These are phyloP conservation scores for Adansonia grandidieri DNA, from an alignment of 441 rosid genomes.

Conservation along the genomic window DNA sequence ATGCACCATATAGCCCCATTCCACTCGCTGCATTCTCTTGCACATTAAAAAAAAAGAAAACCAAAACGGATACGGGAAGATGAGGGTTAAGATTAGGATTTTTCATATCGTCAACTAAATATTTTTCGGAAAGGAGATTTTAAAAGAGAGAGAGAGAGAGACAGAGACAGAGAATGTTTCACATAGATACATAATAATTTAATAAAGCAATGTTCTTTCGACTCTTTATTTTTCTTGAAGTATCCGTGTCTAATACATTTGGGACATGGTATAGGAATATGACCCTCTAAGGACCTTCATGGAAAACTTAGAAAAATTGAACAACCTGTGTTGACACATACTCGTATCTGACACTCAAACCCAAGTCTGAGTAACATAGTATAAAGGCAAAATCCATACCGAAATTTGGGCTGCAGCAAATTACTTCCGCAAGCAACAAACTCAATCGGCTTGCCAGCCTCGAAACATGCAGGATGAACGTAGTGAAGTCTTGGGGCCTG, in stretches of 20 bases:
- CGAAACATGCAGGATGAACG: conserved; percentile 87
- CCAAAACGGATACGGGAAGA: not conserved
- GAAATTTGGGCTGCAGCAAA: conserved; percentile 72
- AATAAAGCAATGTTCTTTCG: no score
- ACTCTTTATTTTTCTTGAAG: no score
- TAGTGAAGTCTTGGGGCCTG: conserved; percentile 78
- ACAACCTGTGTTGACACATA: no score
- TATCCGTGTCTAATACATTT: no score
- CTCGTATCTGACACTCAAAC: no score
- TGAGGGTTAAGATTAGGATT: not conserved
- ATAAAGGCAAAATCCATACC: conserved; percentile 47
- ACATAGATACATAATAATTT: not conserved
- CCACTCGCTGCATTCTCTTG: not conserved
- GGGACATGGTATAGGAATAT: no score
- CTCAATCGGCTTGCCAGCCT: conserved; percentile 93
- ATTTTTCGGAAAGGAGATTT: not conserved
- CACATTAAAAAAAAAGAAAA: no score
- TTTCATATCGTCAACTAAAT: not conserved
- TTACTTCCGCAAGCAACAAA: conserved; percentile 88
- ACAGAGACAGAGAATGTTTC: not conserved
- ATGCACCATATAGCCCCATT: not conserved
- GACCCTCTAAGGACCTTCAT: no score
- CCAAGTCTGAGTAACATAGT: no score
- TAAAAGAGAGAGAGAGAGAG: no score
- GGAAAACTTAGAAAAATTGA: no score